These are phyloP conservation scores for Cyathus olla DNA, from an alignment of 1,284 basidiomycete genomes.

Conservation along the genomic window DNA sequence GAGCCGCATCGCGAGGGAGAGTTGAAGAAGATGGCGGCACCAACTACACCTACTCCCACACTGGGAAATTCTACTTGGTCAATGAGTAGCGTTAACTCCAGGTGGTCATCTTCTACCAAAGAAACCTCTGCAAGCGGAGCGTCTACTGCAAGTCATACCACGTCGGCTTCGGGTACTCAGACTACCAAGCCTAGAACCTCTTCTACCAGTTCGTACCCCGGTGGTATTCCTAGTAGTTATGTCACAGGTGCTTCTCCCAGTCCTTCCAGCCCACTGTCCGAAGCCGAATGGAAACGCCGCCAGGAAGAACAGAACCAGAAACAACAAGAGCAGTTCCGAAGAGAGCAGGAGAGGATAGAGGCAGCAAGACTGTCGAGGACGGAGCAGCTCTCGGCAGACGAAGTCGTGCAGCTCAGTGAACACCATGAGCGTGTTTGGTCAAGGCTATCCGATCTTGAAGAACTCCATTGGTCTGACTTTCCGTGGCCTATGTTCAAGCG, in stretches of 20 bases:
- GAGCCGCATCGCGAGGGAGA: too few species aligned
- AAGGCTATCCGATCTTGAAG: slow-evolving; percentile 47
- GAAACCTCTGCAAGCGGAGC: slow-evolving; percentile 15
- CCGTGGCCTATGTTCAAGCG: slow-evolving; percentile 78
- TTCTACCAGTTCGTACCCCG: slow-evolving; percentile 38
- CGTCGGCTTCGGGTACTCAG: slow-evolving; percentile 17
- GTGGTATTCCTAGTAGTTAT: background rate
- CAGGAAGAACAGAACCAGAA: slow-evolving; percentile 65
- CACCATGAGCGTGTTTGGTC: slow-evolving; percentile 70
- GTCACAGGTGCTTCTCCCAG: slow-evolving; percentile 21
- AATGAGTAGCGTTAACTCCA: too few species aligned
- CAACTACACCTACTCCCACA: background rate
- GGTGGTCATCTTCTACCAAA: too few species aligned
- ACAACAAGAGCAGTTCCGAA: slow-evolving; percentile 69
- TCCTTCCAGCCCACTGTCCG: slow-evolving; percentile 33
- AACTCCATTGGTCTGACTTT: slow-evolving; percentile 67
- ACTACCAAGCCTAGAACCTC: slow-evolving; percentile 31
- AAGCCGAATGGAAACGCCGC: slow-evolving; percentile 65
- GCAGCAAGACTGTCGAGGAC: slow-evolving; percentile 53
- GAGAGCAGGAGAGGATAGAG: slow-evolving; percentile 64
- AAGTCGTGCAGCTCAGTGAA: slow-evolving; percentile 61
- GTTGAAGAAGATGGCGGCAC: too few species aligned
- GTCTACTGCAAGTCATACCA: slow-evolving; percentile 14
- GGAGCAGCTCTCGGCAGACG: slow-evolving; percentile 32
- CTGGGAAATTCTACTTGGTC: too few species aligned